Conservation (phyloP, 2,329 filamentous ascomycete species). For the Clonostachys solani region DNA sequence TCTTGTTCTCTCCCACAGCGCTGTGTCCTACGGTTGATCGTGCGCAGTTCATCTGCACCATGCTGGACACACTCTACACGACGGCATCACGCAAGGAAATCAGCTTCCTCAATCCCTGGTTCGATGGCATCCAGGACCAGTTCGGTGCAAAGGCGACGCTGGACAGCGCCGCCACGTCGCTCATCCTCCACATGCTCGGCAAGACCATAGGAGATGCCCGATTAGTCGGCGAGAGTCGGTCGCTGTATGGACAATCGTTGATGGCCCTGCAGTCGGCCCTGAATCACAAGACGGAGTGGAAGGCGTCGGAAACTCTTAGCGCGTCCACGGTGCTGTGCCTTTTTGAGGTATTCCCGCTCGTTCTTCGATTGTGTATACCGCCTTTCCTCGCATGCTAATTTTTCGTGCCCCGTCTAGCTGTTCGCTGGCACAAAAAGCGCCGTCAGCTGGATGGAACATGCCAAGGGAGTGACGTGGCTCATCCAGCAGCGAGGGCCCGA, state of each 20-base stretch:
- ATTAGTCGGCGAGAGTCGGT: constrained; percentile 2
- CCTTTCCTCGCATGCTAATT: no score
- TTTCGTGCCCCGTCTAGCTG: background rate
- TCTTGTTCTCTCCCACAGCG: no score
- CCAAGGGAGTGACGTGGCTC: background rate
- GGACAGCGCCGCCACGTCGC: constrained; percentile 2
- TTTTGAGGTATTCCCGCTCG: constrained; percentile 1
- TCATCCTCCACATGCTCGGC: constrained; percentile 3
- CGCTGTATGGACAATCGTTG: constrained; percentile 1
- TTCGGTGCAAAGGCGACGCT: constrained; percentile 1
- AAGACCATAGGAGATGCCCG: background rate
- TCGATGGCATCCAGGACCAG: background rate
- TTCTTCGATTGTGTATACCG: no score
- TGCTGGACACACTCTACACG: no score
- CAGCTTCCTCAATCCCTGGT: constrained; percentile 1
- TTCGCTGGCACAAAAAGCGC: constrained; percentile 2
- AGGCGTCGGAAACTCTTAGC: constrained; percentile 1
- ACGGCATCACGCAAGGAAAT: no score
- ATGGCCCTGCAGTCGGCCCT: constrained; percentile 1
- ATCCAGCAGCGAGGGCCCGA: constrained; percentile 1
- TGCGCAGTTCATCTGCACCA: no score
- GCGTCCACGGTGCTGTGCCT: constrained; percentile 1
- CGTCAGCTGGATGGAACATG: constrained; percentile 3
- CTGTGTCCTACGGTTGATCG: no score
- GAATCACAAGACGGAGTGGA: constrained; percentile 2